phyloP scores from a whole-genome alignment of 352 stramenopile genomes.

The Phytophthora cajani region DNA sequence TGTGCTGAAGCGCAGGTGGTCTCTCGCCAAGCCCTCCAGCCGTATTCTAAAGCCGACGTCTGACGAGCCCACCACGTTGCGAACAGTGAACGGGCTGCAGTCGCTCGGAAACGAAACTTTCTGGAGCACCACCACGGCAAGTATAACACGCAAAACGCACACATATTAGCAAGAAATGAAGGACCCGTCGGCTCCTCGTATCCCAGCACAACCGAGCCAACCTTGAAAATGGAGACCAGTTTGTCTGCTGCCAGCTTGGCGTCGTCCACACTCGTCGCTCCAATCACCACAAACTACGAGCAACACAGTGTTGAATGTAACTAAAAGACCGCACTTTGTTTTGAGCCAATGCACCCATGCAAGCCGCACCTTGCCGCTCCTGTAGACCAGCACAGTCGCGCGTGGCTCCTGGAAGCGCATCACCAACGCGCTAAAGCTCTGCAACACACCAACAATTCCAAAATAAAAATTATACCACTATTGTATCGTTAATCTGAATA shows the following conservation, averaged over 20 bases:
- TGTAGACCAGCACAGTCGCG: constrained; percentile 67
- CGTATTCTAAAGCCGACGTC: constrained; percentile 91
- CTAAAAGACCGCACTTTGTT: neutral
- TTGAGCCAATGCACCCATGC: neutral
- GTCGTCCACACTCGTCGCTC: constrained; percentile 47
- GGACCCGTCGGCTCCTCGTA: neutral
- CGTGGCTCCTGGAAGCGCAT: constrained; percentile 67
- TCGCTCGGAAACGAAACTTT: constrained; percentile 67
- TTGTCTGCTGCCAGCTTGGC: constrained; percentile 60
- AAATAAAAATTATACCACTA: neutral
- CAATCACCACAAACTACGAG: constrained; percentile 70
- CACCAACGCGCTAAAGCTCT: constrained; percentile 74
- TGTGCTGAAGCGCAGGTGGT: constrained; percentile 72
- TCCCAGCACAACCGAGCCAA: constrained; percentile 7
- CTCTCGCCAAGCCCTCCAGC: constrained; percentile 69
- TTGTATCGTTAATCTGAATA: neutral
- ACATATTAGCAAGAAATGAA: neutral
- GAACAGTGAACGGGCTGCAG: constrained; percentile 52
- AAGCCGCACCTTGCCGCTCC: constrained; percentile 62
- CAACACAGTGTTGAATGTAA: neutral
- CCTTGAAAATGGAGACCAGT: constrained; percentile 64
- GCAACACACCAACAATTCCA: neutral
- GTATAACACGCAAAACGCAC: neutral
- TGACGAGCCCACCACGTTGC: constrained; percentile 92
- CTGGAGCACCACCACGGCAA: constrained; percentile 28